Percentiles rank a stretch among this genome's conserved stretches.
Evolutionary conservation across 176 grass and related monocot species (phyloP).

Genomic region (Avena insularis): DNA sequence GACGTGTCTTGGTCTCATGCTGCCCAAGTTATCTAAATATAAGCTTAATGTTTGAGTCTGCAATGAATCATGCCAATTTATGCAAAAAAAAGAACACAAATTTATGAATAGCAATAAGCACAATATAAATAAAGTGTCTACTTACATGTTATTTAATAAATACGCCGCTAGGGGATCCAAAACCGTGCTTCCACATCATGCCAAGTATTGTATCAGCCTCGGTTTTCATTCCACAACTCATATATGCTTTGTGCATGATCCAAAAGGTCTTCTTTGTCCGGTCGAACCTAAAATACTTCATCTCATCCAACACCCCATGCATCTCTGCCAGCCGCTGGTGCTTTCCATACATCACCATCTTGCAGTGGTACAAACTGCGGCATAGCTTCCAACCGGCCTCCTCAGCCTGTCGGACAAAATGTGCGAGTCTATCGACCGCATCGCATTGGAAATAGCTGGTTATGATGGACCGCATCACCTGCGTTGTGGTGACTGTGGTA

Average conservation of each 20-base stretch:
- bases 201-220: slow-evolving; percentile 71
- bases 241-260: slow-evolving; percentile 89
- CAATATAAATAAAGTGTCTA: slow-evolving; percentile 19
- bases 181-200: slow-evolving; percentile 87
- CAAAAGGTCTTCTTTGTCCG: slow-evolving; percentile 83
- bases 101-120: background rate
- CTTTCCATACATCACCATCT: slow-evolving; percentile 96
- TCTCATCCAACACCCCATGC: slow-evolving; percentile 80
- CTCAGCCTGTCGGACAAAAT: slow-evolving; percentile 67
- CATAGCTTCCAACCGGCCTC: slow-evolving; percentile 80
- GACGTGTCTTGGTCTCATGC: background rate
- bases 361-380: slow-evolving; percentile 87
- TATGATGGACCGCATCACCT: slow-evolving; percentile 67
- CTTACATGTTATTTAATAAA: slow-evolving; percentile 55
- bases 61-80: background rate
- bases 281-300: slow-evolving; percentile 67
- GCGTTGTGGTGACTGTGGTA: slow-evolving; percentile 54
- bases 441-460: slow-evolving; percentile 65
- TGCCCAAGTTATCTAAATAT: background rate
- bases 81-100: slow-evolving; percentile 22
- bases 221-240: slow-evolving; percentile 44
- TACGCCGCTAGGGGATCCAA: slow-evolving; percentile 24
- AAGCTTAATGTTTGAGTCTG: background rate
- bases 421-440: slow-evolving; percentile 64
- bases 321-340: slow-evolving; percentile 67